phyloP scores from a whole-genome alignment of 768 basidiomycete genomes.

The Phlebiopsis gigantea region DNA sequence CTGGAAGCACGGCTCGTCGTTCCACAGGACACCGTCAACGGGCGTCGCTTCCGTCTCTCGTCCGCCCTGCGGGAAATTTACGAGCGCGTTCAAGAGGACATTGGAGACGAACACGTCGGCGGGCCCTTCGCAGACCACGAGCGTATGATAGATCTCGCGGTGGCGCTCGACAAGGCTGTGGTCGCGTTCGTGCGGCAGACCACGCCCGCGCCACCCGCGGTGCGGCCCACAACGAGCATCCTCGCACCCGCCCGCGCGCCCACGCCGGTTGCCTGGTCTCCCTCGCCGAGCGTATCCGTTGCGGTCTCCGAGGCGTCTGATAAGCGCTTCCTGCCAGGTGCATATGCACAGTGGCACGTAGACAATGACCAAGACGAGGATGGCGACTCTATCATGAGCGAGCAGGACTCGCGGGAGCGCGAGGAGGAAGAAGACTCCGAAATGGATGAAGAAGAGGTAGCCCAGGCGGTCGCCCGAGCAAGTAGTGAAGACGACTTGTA shows the following conservation, averaged over 20 bases:
- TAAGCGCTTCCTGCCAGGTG: neutral
- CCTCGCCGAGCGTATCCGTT: neutral
- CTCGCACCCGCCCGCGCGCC: neutral
- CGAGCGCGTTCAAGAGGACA: neutral
- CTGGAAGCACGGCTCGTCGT: neutral
- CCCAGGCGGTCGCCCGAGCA: neutral
- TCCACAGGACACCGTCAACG: neutral
- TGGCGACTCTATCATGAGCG: neutral
- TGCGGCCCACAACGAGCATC: too few species aligned
- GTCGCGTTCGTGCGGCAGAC: neutral
- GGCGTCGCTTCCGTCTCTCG: neutral
- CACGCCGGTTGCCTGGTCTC: neutral
- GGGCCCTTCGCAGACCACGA: neutral
- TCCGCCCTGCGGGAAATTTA: neutral
- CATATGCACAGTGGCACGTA: neutral
- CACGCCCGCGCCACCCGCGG: too few species aligned
- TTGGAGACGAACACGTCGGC: neutral
- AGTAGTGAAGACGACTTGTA: too few species aligned
- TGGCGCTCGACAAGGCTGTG: neutral
- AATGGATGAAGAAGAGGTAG: neutral
- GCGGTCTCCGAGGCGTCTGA: neutral
- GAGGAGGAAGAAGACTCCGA: neutral
- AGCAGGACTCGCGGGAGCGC: neutral
- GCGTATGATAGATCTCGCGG: neutral
- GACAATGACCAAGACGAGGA: neutral